Evolutionary conservation across 495 filamentous ascomycete species (phyloP).

Genomic region (Stereocaulon alpinum): DNA sequence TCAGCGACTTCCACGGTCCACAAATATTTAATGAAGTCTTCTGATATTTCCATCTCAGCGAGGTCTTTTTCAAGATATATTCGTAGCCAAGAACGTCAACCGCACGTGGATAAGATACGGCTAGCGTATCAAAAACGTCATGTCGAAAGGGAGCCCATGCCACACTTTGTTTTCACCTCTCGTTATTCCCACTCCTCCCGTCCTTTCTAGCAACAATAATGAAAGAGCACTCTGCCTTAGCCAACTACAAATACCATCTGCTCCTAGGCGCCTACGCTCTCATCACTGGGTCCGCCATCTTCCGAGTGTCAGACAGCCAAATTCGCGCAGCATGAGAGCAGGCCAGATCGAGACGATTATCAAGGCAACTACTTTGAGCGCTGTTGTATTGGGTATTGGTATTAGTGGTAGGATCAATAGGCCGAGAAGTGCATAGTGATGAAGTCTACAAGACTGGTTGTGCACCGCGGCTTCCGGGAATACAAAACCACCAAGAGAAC

Average conservation of each 20-base stretch:
- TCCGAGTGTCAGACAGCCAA: constrained; percentile 5
- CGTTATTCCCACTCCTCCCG: too few species aligned
- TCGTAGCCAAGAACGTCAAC: too few species aligned
- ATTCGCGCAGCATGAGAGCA: constrained; percentile 1
- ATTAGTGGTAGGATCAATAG: constrained; percentile 1
- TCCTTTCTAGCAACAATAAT: neutral
- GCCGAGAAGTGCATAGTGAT: neutral
- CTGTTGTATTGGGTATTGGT: constrained; percentile 2
- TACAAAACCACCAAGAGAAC: too few species aligned
- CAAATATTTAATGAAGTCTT: too few species aligned
- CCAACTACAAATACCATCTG: neutral
- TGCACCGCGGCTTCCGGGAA: too few species aligned
- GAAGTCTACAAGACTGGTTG: too few species aligned
- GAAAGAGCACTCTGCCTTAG: neutral
- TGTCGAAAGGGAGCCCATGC: too few species aligned
- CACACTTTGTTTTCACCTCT: too few species aligned
- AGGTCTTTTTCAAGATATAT: too few species aligned
- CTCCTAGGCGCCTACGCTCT: neutral
- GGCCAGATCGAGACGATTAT: constrained; percentile 13
- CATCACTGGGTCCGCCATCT: constrained; percentile 2
- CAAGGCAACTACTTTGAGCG: constrained; percentile 4
- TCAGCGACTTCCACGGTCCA: too few species aligned
- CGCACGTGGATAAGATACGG: neutral
- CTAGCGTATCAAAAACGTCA: neutral
- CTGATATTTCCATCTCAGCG: too few species aligned